A percentile compares a stretch with the other conserved stretches of the same genome.
Conservation (phyloP, 164 flowering plant genomes). For the Stephania cephalantha region DNA sequence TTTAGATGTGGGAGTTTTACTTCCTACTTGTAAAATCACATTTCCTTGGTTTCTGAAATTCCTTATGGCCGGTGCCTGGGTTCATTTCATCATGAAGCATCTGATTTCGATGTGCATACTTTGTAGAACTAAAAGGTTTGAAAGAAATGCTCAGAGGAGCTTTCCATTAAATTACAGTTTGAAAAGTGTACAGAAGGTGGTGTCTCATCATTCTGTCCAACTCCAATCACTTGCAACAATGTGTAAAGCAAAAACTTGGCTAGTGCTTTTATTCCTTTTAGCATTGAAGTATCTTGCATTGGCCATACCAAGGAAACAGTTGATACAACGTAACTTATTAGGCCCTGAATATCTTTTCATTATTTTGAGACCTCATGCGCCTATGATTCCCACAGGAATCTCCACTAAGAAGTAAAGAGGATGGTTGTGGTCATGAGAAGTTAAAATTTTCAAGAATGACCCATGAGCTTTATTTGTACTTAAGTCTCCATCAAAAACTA, state of each 20-base stretch:
- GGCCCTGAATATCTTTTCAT: slow-evolving; percentile 15
- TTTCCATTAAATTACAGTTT: neutral
- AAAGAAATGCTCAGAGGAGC: slow-evolving; percentile 6
- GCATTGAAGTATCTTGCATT: neutral
- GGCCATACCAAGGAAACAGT: neutral
- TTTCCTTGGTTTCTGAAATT: slow-evolving; percentile 6
- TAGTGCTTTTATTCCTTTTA: slow-evolving; percentile 16
- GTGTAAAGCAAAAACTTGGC: slow-evolving; percentile 11
- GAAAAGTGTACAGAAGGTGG: slow-evolving; percentile 12
- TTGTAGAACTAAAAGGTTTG: slow-evolving; percentile 7
- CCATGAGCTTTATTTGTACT: neutral
- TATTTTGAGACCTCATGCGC: slow-evolving; percentile 1
- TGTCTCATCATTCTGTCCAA: slow-evolving; percentile 16
- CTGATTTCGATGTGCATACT: neutral
- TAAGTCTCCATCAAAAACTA: neutral
- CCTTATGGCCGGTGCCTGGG: neutral
- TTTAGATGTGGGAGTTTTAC: slow-evolving; percentile 1
- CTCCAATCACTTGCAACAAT: slow-evolving; percentile 17
- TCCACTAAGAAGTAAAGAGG: slow-evolving; percentile 21
- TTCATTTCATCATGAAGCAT: neutral
- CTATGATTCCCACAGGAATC: slow-evolving; percentile 12
- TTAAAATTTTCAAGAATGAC: neutral
- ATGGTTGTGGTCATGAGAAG: neutral
- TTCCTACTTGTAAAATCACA: slow-evolving; percentile 17
- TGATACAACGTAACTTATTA: neutral